Percentiles rank a stretch among this genome's conserved stretches.
phyloP scores from a whole-genome alignment of 495 filamentous ascomycete species.

The Trichoderma erinaceum region DNA sequence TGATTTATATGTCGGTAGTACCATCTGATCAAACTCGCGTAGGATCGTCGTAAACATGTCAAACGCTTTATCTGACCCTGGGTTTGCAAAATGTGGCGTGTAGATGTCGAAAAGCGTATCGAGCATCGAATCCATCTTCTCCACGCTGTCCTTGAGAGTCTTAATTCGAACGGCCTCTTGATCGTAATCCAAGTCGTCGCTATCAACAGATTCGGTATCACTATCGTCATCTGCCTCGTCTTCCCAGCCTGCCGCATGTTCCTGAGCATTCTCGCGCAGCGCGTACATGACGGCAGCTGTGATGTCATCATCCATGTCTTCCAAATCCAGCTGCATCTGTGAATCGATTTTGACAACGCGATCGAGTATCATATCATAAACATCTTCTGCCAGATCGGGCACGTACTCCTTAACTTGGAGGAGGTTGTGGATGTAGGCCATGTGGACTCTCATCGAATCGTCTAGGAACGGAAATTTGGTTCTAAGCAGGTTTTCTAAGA shows the following conservation, averaged over 20 bases:
- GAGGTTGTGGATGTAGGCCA: conserved; percentile 73
- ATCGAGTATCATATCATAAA: conserved; percentile 77
- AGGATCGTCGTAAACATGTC: conserved; percentile 65
- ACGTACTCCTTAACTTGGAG: conserved; percentile 66
- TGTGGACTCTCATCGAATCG: conserved; percentile 64
- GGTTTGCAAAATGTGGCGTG: conserved; percentile 54
- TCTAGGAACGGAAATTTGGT: conserved; percentile 67
- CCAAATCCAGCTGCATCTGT: conserved; percentile 86
- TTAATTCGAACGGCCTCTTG: conserved; percentile 45
- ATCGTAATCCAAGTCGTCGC: conserved; percentile 40
- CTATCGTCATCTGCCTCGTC: conserved; percentile 57
- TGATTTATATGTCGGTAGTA: conserved; percentile 81
- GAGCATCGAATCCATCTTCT: conserved; percentile 89
- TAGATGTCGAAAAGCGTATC: conserved; percentile 85
- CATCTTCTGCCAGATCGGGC: conserved; percentile 71
- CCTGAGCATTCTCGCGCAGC: conserved; percentile 27
- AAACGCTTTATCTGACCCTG: conserved; percentile 41
- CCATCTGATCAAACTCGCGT: conserved; percentile 73
- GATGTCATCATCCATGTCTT: conserved; percentile 61
- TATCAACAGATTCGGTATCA: conserved; percentile 48
- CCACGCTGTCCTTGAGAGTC: conserved; percentile 68
- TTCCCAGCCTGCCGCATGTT: conserved; percentile 36
- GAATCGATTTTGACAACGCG: conserved; percentile 84
- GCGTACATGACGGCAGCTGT: conserved; percentile 39
- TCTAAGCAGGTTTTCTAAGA: conserved; percentile 57